Evolutionary conservation across 1,284 basidiomycete genomes (phyloP).

Genomic region (Trichosporon coremiiforme): DNA sequence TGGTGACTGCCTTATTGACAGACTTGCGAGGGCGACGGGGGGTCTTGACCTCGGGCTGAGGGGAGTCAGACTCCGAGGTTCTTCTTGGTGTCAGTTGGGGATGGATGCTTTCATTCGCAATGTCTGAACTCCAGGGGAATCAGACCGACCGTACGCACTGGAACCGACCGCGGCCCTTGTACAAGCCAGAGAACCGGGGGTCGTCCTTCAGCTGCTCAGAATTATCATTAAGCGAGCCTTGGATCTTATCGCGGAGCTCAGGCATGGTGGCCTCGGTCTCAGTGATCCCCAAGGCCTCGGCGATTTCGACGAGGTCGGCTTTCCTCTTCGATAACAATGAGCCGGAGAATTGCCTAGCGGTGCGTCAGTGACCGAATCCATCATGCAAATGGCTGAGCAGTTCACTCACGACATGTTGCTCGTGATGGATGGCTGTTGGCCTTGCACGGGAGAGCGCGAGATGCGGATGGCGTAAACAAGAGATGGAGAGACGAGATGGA

Average conservation of each 20-base stretch:
- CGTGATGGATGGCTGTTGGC: conserved; percentile 7
- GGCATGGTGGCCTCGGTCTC: conserved; percentile 32
- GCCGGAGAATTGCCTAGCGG: conserved; percentile 40
- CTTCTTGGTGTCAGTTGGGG: conserved; percentile 17
- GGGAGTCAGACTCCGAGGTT: conserved; percentile 34
- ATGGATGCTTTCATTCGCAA: background rate
- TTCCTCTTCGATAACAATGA: conserved; percentile 46
- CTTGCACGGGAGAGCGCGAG: background rate
- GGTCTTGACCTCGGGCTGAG: conserved; percentile 36
- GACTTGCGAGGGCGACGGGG: conserved; percentile 40
- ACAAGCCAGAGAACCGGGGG: conserved; percentile 51
- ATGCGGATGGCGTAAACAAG: conserved; percentile 18
- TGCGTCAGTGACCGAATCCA: conserved; percentile 3
- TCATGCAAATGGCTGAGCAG: background rate
- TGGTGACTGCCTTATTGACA: conserved; percentile 42
- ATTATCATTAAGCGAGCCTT: conserved; percentile 43
- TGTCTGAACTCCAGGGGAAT: background rate
- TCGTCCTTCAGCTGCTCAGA: conserved; percentile 32
- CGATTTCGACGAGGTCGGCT: conserved; percentile 51
- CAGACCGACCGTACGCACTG: conserved; percentile 8
- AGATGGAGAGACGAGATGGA: background rate
- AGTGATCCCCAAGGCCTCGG: conserved; percentile 41
- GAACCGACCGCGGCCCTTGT: conserved; percentile 25
- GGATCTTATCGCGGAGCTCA: conserved; percentile 44
- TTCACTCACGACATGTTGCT: conserved; percentile 34